Evolutionary conservation across 306 rosid species (phyloP).

Genomic region (Potentilla sterilis): DNA sequence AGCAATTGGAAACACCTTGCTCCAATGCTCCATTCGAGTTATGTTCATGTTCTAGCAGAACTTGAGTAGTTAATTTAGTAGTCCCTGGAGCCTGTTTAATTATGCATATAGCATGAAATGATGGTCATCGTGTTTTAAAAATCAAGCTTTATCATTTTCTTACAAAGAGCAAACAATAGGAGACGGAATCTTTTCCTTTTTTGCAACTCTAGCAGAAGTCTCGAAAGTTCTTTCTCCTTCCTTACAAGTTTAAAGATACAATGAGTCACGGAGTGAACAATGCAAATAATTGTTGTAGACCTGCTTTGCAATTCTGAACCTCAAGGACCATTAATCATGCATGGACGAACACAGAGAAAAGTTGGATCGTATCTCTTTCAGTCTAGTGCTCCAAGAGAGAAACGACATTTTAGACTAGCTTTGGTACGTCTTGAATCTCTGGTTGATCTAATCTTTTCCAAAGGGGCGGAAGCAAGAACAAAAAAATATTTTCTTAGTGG

Average conservation of each 20-base stretch:
- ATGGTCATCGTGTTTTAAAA: no score
- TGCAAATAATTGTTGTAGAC: not conserved
- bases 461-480: not conserved
- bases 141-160: no score
- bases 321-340: not conserved
- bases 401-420: slow-evolving; percentile 13
- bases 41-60: no score
- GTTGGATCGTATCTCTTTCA: not conserved
- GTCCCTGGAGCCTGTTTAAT: no score
- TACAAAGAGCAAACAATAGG: no score
- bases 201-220: not conserved
- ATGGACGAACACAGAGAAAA: not conserved
- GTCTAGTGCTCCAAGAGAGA: slow-evolving; percentile 3
- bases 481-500: not conserved
- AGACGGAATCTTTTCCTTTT: no score
- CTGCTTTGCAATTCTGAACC: not conserved
- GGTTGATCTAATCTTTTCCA: not conserved
- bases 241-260: not conserved
- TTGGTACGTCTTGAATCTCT: not conserved
- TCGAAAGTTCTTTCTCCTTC: not conserved
- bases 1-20: no score
- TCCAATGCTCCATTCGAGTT: no score
- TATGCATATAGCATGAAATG: no score
- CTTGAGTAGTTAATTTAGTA: no score
- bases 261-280: slow-evolving; percentile 7